phyloP scores from a whole-genome alignment of 179 eudicot genomes.

The Beta macrorhiza region DNA sequence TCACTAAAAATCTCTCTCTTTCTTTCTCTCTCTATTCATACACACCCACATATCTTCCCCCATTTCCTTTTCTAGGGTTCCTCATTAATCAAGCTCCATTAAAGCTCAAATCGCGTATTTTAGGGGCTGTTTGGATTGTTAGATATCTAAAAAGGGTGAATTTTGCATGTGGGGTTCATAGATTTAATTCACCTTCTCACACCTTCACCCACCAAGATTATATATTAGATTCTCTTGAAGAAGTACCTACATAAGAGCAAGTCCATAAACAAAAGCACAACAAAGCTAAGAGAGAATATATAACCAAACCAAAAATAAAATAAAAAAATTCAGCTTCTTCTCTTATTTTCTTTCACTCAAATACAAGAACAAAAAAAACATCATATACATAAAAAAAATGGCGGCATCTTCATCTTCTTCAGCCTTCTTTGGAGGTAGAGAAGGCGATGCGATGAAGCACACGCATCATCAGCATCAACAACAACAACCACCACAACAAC shows the following conservation, averaged over 20 bases:
- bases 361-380: not conserved
- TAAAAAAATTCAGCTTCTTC: not conserved
- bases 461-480: conserved; percentile 7
- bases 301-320: not conserved
- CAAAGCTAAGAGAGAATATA: not conserved
- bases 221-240: conserved; percentile 27
- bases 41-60: not conserved
- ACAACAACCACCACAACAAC: conserved; percentile 16
- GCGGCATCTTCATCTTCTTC: conserved; percentile 40
- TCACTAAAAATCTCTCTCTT: conserved; percentile 12
- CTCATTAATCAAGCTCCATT: conserved; percentile 29
- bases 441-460: conserved; percentile 21
- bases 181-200: conserved; percentile 26
- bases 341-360: not conserved
- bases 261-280: not conserved
- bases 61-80: conserved; percentile 32
- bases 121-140: conserved; percentile 12
- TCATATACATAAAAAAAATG: conserved; percentile 16
- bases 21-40: not conserved
- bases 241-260: conserved; percentile 6
- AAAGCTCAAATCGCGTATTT: conserved; percentile 11
- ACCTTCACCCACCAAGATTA: conserved; percentile 18
- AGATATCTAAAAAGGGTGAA: conserved; percentile 31
- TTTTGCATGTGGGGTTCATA: conserved; percentile 40
- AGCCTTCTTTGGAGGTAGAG: conserved; percentile 30